Percentiles rank a stretch among this genome's conserved stretches.
Conservation (phyloP, 1,139 yeast genomes). For the Kodamaea suecica region DNA sequence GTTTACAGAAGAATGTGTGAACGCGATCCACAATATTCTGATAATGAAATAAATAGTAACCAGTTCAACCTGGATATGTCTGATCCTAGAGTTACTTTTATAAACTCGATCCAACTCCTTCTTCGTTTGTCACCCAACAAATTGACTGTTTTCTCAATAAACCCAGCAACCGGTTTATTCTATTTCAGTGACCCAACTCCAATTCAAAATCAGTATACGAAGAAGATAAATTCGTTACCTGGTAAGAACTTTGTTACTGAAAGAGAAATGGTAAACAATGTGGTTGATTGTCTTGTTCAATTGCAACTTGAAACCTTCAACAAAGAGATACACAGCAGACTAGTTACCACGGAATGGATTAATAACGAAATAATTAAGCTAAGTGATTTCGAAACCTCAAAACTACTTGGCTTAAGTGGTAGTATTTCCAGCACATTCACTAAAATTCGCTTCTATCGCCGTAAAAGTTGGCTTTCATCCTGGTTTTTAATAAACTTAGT, state of each 20-base stretch:
- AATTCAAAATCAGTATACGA: conserved; percentile 32
- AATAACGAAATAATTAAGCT: conserved; percentile 53
- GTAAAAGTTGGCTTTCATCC: conserved; percentile 68
- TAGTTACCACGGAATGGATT: conserved; percentile 67
- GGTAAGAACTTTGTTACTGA: conserved; percentile 28
- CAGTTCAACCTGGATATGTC: not conserved
- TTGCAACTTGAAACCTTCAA: conserved; percentile 55
- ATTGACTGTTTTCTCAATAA: conserved; percentile 39
- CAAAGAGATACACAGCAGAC: conserved; percentile 50
- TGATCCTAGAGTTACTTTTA: not conserved
- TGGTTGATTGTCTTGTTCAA: conserved; percentile 39
- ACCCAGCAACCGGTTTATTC: conserved; percentile 45
- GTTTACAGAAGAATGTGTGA: conserved; percentile 19
- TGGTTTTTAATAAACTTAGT: conserved; percentile 60
- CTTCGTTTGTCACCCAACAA: conserved; percentile 36
- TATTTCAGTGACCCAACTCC: conserved; percentile 46
- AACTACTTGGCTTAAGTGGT: conserved; percentile 16
- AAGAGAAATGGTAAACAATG: conserved; percentile 28
- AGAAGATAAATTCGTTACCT: conserved; percentile 26
- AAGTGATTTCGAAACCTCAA: conserved; percentile 34
- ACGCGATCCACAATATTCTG: not conserved
- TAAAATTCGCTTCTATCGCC: conserved; percentile 47
- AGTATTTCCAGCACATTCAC: conserved; percentile 10
- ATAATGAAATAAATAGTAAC: no score
- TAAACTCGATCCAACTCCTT: conserved; percentile 34